Base-by-base conservation (phyloP, 176 grass and related monocot species). In the Carex pumila region DNA sequence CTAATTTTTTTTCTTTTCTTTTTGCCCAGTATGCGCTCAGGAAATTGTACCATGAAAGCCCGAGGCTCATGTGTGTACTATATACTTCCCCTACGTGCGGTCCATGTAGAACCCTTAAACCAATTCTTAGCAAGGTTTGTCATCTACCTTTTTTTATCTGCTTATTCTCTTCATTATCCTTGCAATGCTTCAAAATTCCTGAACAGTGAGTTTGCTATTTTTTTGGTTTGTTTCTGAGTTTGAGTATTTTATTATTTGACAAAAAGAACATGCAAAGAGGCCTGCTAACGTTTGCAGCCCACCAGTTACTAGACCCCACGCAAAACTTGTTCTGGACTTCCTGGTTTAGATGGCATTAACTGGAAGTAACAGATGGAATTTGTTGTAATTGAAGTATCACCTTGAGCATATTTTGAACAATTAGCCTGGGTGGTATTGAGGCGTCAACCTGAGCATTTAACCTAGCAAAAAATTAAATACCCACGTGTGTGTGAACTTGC, bases 61-160 rank as follows among this genome's bases (percentile, higher is more conserved):
- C 93, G 84, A 87, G 93, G 43, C 81, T 99, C 12, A 2, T 99
- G 66, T 99, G 91, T 87, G 91, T 99, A 84, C 60, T 99, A 85
- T 99, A 99, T 86, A 99, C 97, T 80, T 85, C 97, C 79, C 93
- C 97, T 17, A 99, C 97, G 79, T 99, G 97, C 59, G 97, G 97
- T 88, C 97, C 97, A 47, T 99, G 97, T 79, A 95, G 97, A 89
- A 99, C 97, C 49, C 88, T 99, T 83, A 99, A 99, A 75, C 97
- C 97, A 85, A 99, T 99, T 85, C 78, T 99, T 71, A 91, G 82
- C 93, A 96, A 99, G 97, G 97, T 99, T 88, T 25, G 85, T 79
- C 83, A 85, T 86, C 37, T 78, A 15, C 22, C 32, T 82, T 61
- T n/a, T 82, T n/a, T 82, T 82, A 73, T 71, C 12, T 87, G 9